Evolutionary conservation across 495 filamentous ascomycete species (phyloP).

Genomic region (Aspergillus kassunensis): DNA sequence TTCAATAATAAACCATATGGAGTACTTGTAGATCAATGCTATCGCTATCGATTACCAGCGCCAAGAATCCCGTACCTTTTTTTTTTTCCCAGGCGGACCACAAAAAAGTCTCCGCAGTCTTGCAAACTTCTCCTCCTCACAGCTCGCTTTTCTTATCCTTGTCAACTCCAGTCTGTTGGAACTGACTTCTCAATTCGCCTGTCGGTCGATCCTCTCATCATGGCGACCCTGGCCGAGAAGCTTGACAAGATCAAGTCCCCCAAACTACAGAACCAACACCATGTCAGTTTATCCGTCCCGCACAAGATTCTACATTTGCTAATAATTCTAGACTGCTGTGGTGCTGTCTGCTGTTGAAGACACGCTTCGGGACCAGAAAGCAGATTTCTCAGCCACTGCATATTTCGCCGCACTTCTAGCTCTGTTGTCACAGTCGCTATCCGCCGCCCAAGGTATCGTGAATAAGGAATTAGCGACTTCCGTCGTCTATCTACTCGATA

Average conservation of each 20-base stretch:
- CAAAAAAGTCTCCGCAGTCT: conserved; percentile 30
- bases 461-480: conserved; percentile 85
- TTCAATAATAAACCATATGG: too few relatives aligned
- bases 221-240: conserved; percentile 80
- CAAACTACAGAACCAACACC: conserved; percentile 91
- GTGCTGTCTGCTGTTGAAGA: conserved; percentile 90
- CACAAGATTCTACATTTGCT: conserved; percentile 12
- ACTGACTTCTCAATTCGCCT: conserved; percentile 18
- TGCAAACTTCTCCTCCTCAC: conserved; percentile 19
- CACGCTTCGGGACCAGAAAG: conserved; percentile 80
- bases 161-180: conserved; percentile 10
- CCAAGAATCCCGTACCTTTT: conserved; percentile 38
- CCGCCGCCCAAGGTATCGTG: conserved; percentile 53
- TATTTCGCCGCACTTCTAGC: conserved; percentile 97
- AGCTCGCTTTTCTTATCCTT: conserved; percentile 26
- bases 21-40: too few relatives aligned
- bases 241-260: conserved; percentile 94
- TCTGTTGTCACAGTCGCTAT: conserved; percentile 72
- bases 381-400: conserved; percentile 75
- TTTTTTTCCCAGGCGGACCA: conserved; percentile 24
- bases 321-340: conserved; percentile 63
- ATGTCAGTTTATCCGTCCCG: conserved; percentile 51
- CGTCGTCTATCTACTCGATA: conserved; percentile 92
- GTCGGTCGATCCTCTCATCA: conserved; percentile 35
- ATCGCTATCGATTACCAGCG: conserved; percentile 25